phyloP scores from a whole-genome alignment of 1,284 basidiomycete genomes.

The Apiotrichum montevideense region DNA sequence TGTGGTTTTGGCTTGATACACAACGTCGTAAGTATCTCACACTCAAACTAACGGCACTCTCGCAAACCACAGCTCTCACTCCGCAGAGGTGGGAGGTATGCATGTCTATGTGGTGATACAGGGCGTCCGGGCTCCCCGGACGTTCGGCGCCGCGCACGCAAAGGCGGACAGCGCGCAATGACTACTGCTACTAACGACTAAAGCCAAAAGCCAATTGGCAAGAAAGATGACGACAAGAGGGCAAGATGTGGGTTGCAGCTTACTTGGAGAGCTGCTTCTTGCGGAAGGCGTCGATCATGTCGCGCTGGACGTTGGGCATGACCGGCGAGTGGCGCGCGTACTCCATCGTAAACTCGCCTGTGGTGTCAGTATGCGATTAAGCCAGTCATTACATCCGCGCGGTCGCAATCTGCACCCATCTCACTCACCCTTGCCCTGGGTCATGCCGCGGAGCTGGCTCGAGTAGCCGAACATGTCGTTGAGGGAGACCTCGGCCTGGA shows the following conservation, averaged over 20 bases:
- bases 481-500: slow-evolving; percentile 83
- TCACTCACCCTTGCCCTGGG: slow-evolving; percentile 77
- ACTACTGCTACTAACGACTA: not conserved
- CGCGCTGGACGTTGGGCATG: slow-evolving; percentile 79
- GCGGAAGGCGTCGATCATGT: slow-evolving; percentile 65
- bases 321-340: slow-evolving; percentile 86
- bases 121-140: not conserved
- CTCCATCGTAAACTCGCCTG: slow-evolving; percentile 83
- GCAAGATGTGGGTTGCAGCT: not conserved
- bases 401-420: too few species aligned
- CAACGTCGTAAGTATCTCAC: too few species aligned
- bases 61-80: too few species aligned
- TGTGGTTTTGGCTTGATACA: too few species aligned
- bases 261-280: slow-evolving; percentile 40
- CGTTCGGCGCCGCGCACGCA: not conserved
- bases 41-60: too few species aligned
- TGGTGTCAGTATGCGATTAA: not conserved
- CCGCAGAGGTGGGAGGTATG: slow-evolving; percentile 7
- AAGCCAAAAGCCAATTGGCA: not conserved
- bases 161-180: not conserved
- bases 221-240: not conserved
- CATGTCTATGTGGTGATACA: slow-evolving; percentile 13
- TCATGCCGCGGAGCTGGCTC: slow-evolving; percentile 81
- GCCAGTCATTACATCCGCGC: too few species aligned
- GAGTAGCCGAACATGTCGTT: slow-evolving; percentile 99